Evolutionary conservation across 2,329 filamentous ascomycete genomes (phyloP).

Genomic region (Coleophoma crateriformis): DNA sequence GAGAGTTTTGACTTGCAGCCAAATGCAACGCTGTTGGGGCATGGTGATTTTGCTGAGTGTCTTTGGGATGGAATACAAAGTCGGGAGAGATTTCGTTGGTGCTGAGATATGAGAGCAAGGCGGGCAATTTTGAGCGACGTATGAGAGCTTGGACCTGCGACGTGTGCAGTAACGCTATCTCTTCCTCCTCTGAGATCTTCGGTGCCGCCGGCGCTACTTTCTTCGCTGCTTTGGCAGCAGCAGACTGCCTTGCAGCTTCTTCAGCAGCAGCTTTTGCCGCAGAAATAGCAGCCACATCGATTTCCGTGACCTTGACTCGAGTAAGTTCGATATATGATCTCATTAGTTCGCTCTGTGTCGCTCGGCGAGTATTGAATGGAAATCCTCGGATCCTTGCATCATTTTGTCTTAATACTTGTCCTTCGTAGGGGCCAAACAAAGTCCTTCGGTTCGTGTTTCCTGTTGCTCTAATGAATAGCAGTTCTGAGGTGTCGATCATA

Average conservation of each 20-base stretch:
- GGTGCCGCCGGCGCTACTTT: constrained; percentile 40
- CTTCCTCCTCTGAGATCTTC: constrained; percentile 76
- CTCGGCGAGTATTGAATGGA: constrained; percentile 85
- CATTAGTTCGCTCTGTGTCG: constrained; percentile 93
- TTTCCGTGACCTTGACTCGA: constrained; percentile 74
- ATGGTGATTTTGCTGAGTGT: constrained; percentile 66
- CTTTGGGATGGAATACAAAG: constrained; percentile 69
- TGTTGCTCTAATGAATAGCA: constrained; percentile 85
- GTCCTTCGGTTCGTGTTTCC: constrained; percentile 82
- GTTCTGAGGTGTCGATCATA: constrained; percentile 76
- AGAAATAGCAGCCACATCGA: constrained; percentile 60
- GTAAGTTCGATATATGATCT: constrained; percentile 92
- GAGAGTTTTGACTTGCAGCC: constrained; percentile 73
- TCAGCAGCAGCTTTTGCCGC: constrained; percentile 40
- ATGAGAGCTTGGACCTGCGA: constrained; percentile 84
- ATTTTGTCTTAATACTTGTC: constrained; percentile 72
- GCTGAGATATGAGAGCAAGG: constrained; percentile 76
- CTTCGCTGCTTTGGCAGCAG: constrained; percentile 30
- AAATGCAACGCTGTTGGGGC: constrained; percentile 78
- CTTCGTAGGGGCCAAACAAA: constrained; percentile 87
- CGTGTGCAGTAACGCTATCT: constrained; percentile 76
- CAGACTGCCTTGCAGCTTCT: constrained; percentile 38
- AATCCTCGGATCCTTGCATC: constrained; percentile 81
- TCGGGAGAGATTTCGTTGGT: constrained; percentile 66
- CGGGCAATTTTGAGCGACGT: constrained; percentile 83